These are phyloP conservation scores for Fusarium tanahbumbuense DNA, from an alignment of 2,329 filamentous ascomycete genomes.

Conservation along the genomic window DNA sequence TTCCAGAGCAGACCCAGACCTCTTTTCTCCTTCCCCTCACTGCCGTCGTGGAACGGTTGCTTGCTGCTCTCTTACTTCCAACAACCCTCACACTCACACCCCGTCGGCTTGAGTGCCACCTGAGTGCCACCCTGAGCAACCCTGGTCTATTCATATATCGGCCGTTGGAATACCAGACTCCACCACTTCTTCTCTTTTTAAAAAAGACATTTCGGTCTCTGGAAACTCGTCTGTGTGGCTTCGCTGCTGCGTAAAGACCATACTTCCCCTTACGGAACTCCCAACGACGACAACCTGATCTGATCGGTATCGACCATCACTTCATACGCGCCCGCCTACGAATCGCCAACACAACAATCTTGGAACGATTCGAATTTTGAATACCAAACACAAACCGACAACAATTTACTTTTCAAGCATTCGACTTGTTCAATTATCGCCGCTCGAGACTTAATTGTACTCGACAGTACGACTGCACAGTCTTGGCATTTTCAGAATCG, in stretches of 20 bases:
- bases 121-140: slow-evolving; percentile 26
- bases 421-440: neutral
- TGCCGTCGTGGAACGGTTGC: slow-evolving; percentile 7
- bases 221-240: neutral
- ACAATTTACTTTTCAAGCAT: neutral
- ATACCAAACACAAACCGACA: neutral
- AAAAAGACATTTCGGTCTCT: neutral
- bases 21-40: neutral
- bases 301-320: neutral
- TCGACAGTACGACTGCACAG: neutral
- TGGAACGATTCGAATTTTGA: neutral
- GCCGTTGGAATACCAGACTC: slow-evolving; percentile 28
- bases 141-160: slow-evolving; percentile 36
- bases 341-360: neutral
- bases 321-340: neutral
- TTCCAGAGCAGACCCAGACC: neutral
- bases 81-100: neutral
- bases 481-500: neutral
- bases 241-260: neutral
- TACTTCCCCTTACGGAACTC: neutral
- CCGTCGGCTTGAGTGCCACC: slow-evolving; percentile 32
- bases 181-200: slow-evolving; percentile 22
- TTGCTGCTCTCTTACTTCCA: slow-evolving; percentile 19
- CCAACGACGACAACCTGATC: neutral
- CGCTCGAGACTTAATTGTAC: neutral